Conservation (phyloP, 345 rosid species). For the Litchi chinensis region DNA sequence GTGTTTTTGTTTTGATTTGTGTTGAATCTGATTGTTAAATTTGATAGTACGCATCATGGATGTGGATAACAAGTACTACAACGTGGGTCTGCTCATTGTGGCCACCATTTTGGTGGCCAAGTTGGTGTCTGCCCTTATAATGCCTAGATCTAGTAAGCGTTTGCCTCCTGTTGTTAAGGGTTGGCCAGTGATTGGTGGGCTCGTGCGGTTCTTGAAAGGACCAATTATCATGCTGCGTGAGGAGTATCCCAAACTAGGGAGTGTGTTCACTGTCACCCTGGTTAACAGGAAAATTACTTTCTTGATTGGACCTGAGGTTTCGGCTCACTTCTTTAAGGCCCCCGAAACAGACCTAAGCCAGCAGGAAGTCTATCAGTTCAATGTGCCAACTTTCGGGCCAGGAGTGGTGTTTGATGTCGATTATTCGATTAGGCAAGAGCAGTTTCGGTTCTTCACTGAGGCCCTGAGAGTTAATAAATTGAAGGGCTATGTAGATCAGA, state of each 20-base stretch:
- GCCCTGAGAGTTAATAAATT: constrained; percentile 78
- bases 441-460: constrained; percentile 94
- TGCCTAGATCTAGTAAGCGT: constrained; percentile 63
- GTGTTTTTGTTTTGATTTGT: constrained; percentile 15
- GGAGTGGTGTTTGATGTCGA: constrained; percentile 98
- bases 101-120: constrained; percentile 77
- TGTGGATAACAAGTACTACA: constrained; percentile 57
- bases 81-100: constrained; percentile 54
- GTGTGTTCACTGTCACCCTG: constrained; percentile 80
- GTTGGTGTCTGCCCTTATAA: constrained; percentile 61
- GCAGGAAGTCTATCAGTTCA: constrained; percentile 96
- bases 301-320: constrained; percentile 95
- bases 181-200: constrained; percentile 75
- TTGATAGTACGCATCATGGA: constrained; percentile 34
- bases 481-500: constrained; percentile 94
- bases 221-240: constrained; percentile 82
- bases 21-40: background rate
- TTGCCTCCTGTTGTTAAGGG: constrained; percentile 72
- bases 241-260: constrained; percentile 86
- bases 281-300: constrained; percentile 83
- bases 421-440: constrained; percentile 86
- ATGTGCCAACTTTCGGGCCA: constrained; percentile 96
- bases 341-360: constrained; percentile 85
- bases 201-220: constrained; percentile 74
- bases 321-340: constrained; percentile 96